These are phyloP conservation scores for Aspergillus wentii DNA, from an alignment of 495 filamentous ascomycete species.

Conservation along the genomic window DNA sequence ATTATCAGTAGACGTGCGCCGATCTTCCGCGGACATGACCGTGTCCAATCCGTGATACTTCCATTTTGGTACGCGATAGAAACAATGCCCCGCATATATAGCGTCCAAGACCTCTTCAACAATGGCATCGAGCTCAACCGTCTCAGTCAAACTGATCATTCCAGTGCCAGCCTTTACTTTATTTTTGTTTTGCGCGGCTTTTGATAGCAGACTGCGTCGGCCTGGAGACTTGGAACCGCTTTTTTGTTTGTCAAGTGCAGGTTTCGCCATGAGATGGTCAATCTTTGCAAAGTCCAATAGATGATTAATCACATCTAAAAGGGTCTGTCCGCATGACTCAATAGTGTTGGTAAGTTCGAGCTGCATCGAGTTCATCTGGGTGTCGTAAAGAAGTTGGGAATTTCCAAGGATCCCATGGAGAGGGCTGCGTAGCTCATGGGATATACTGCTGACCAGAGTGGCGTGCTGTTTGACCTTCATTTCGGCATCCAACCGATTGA, in stretches of 20 bases:
- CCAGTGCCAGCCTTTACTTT: slow-evolving; percentile 11
- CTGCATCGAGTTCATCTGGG: slow-evolving; percentile 37
- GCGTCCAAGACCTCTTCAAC: slow-evolving; percentile 58
- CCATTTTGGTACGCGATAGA: neutral
- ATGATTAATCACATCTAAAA: slow-evolving; percentile 68
- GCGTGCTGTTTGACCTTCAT: slow-evolving; percentile 45
- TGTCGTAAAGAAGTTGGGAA: slow-evolving; percentile 8
- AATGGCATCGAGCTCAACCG: slow-evolving; percentile 42
- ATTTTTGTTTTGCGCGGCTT: neutral
- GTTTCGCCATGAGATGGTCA: slow-evolving; percentile 30
- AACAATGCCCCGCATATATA: slow-evolving; percentile 44
- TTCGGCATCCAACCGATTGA: slow-evolving; percentile 41
- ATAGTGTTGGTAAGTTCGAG: slow-evolving; percentile 56
- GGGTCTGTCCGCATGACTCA: slow-evolving; percentile 57
- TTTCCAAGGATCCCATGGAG: slow-evolving; percentile 11
- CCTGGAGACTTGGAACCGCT: slow-evolving; percentile 1
- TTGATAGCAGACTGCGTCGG: too few relatives aligned
- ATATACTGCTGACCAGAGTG: slow-evolving; percentile 58
- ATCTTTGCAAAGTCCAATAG: slow-evolving; percentile 57
- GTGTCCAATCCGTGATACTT: neutral
- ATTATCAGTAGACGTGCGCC: neutral
- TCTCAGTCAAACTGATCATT: slow-evolving; percentile 17
- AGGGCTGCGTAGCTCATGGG: slow-evolving; percentile 9
- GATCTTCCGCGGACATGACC: neutral
- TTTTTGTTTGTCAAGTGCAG: slow-evolving; percentile 1